phyloP scores from a whole-genome alignment of 805 yeast genomes.

The Sugiyamaella boreocaroliniensis region DNA sequence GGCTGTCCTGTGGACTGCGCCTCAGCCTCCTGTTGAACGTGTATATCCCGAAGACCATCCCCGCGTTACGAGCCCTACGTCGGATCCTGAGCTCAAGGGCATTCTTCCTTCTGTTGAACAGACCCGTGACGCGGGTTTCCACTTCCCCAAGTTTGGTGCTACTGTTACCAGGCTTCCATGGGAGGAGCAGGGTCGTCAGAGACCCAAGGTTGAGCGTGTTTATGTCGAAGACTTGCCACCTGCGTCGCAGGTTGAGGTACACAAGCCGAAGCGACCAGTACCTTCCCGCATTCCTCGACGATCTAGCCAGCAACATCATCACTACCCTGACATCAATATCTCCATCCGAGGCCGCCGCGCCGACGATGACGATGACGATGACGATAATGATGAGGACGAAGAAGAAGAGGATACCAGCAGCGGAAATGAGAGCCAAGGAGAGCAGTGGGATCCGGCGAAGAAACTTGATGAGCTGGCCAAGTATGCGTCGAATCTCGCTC shows the following conservation, averaged over 20 bases:
- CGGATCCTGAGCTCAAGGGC: not conserved
- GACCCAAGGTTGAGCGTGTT: slow-evolving; percentile 11
- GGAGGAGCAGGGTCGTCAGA: slow-evolving; percentile 7
- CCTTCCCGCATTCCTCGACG: not conserved
- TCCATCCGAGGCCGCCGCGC: not conserved
- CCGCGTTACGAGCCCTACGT: not conserved
- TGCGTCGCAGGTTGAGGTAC: not conserved
- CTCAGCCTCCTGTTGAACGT: slow-evolving; percentile 9
- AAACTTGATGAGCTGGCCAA: slow-evolving; percentile 17
- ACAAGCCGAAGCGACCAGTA: not conserved
- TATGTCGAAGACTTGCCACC: slow-evolving; percentile 10
- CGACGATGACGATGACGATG: too few species aligned
- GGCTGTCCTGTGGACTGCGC: slow-evolving; percentile 8
- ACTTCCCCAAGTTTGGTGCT: slow-evolving; percentile 4
- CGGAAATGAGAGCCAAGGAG: slow-evolving; percentile 4
- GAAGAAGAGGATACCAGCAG: slow-evolving; percentile 2
- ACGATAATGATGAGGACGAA: not conserved
- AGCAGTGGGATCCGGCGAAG: slow-evolving; percentile 16
- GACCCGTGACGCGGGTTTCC: slow-evolving; percentile 1
- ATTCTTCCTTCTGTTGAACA: not conserved
- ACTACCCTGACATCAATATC: not conserved
- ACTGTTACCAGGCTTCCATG: slow-evolving; percentile 20
- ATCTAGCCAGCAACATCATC: slow-evolving; percentile 1
- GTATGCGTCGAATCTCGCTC: slow-evolving; percentile 3
- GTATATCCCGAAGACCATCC: slow-evolving; percentile 9